A percentile compares a stretch with the other conserved stretches of the same genome.
These are phyloP conservation scores for Oryza brachyantha DNA, from an alignment of 176 grass and related monocot genomes.

Conservation along the genomic window DNA sequence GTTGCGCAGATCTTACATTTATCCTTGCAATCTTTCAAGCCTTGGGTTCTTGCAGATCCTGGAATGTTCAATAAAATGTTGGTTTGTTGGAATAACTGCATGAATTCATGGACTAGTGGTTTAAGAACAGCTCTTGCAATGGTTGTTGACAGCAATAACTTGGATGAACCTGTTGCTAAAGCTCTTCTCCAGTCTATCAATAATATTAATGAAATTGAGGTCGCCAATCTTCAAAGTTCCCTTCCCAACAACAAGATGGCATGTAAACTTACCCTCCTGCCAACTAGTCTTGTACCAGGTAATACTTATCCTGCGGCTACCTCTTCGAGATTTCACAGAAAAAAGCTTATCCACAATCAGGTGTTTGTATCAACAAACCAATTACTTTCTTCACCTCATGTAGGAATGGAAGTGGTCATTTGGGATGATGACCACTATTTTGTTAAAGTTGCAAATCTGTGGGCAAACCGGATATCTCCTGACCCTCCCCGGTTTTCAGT, in stretches of 20 bases:
- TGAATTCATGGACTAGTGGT: constrained; percentile 41
- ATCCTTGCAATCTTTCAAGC: constrained; percentile 48
- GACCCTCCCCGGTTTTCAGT: constrained; percentile 35
- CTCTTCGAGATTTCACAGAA: constrained; percentile 3
- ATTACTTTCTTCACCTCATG: constrained; percentile 14
- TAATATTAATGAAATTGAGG: constrained; percentile 38
- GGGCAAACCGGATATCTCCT: constrained; percentile 52
- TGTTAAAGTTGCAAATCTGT: constrained; percentile 60
- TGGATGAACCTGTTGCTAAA: constrained; percentile 35
- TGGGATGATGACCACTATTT: constrained; percentile 56
- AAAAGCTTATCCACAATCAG: not conserved
- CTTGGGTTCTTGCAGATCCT: constrained; percentile 56
- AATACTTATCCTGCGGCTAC: constrained; percentile 8
- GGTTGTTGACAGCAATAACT: not conserved
- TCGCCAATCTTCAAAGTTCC: constrained; percentile 5
- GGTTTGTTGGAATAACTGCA: constrained; percentile 45
- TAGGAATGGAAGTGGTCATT: constrained; percentile 43
- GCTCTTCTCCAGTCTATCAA: constrained; percentile 43
- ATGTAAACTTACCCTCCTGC: constrained; percentile 48
- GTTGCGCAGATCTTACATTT: constrained; percentile 45
- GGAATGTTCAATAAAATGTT: constrained; percentile 40
- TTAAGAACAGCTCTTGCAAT: constrained; percentile 42
- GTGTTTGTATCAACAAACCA: not conserved
- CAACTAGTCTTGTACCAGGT: constrained; percentile 41
- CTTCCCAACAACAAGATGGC: not conserved